Base-by-base conservation (phyloP, 2,329 filamentous ascomycete genomes). In the Clonostachys sp. region DNA sequence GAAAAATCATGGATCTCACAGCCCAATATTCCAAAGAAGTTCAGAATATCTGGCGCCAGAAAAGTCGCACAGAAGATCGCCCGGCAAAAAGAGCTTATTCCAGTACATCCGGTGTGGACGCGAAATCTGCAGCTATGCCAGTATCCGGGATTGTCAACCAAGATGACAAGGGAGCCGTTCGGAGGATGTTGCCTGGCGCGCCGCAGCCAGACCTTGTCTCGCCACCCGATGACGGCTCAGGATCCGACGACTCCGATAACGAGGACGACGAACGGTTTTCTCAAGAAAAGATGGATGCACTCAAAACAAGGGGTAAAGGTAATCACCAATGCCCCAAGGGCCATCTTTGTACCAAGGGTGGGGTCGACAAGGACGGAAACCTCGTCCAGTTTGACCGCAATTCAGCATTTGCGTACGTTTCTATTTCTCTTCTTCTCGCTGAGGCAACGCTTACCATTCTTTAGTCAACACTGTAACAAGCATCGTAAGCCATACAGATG, bases 381-480 rank as follows among this genome's bases (percentile, higher is more conserved):
- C 57, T 69, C 13, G 59, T 69, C 34, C 50, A 64, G 41, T 71
- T 71, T 54, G 66, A 68, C 51, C 63, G 68, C 44, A 70, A 71
- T 50, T 71, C 68, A 47, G 67, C 66, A 47, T 71, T 68, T 56
- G 62, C 60, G 64, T 69, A 61, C 34, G 49, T 47, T 41, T 24
- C 48, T 48, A 35, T 48, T 34, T 34, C 51, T 57, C 41, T 51
- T 20, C 10, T 14, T 30, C 13, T 30, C 8, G 24, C 24, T 30
- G 4, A 9, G 24, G 24, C 24, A 30, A 30, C 24, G 24, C 24
- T 30, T 10, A 30, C 24, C 24, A 14, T 45, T 42, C 7, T 42
- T 49, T 52, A 71, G 68, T 45, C 67, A 71, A 55, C 68, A 71
- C 51, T 65, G 66, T 48, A 69, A 71, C 55, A 71, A 71, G 42